These are phyloP conservation scores for Arthrobotrys sinensis DNA, from an alignment of 2,329 filamentous ascomycete genomes.

Conservation along the genomic window DNA sequence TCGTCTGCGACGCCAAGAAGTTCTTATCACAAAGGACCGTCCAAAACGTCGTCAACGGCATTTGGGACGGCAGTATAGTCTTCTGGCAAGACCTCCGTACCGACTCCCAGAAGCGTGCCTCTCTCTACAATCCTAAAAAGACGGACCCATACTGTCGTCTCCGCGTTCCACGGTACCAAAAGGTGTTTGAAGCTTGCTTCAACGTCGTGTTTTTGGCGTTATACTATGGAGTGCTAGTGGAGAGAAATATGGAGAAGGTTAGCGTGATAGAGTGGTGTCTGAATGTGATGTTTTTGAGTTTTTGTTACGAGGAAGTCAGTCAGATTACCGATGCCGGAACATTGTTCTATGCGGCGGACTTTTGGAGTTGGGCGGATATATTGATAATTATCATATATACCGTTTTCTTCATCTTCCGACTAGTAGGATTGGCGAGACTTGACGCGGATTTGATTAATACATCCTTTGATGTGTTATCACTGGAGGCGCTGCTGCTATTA, in stretches of 20 bases:
- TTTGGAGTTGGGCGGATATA: conserved; percentile 83
- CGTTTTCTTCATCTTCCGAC: conserved; percentile 80
- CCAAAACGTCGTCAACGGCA: conserved; percentile 85
- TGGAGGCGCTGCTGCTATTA: conserved; percentile 91
- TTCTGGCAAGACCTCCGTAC: conserved; percentile 87
- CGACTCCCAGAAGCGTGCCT: conserved; percentile 80
- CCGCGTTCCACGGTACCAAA: conserved; percentile 86
- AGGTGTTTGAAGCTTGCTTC: conserved; percentile 86
- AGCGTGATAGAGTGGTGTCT: conserved; percentile 57
- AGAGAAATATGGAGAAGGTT: conserved; percentile 51
- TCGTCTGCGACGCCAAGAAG: conserved; percentile 84
- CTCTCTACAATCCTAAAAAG: conserved; percentile 78
- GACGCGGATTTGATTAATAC: conserved; percentile 78
- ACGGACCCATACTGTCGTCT: conserved; percentile 82
- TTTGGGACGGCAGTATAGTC: conserved; percentile 88
- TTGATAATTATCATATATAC: conserved; percentile 81
- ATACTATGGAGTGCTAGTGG: conserved; percentile 87
- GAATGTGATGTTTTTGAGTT: conserved; percentile 59
- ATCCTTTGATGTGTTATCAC: conserved; percentile 88
- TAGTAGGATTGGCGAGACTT: conserved; percentile 76
- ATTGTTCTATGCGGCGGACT: conserved; percentile 85
- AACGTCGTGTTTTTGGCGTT: conserved; percentile 82
- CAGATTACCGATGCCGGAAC: conserved; percentile 89
- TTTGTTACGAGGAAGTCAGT: conserved; percentile 79
- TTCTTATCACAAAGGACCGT: conserved; percentile 85